These are phyloP conservation scores for Pulveroboletus sp. DNA, from an alignment of 768 basidiomycete species.

Conservation along the genomic window DNA sequence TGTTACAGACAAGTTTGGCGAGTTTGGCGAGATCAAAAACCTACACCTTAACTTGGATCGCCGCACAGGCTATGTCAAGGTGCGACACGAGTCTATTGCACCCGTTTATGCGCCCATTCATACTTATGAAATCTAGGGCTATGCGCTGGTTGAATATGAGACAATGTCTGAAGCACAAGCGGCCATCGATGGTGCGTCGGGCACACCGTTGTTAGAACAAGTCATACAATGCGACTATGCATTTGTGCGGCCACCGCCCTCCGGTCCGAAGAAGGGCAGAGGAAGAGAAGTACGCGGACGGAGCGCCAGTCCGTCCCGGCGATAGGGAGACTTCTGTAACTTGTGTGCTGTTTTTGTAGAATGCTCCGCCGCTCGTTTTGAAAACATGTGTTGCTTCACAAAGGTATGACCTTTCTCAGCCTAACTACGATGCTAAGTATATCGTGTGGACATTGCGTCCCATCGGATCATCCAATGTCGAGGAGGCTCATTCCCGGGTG, in stretches of 20 bases:
- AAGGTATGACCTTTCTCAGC: not conserved
- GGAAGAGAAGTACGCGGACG: constrained; percentile 59
- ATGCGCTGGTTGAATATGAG: constrained; percentile 96
- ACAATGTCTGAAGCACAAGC: constrained; percentile 91
- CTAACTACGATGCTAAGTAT: constrained; percentile 2
- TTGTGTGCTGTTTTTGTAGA: not conserved
- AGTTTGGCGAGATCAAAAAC: constrained; percentile 97
- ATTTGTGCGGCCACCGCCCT: constrained; percentile 81
- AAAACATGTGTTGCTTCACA: constrained; percentile 1
- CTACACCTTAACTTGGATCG: constrained; percentile 95
- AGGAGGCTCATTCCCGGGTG: constrained; percentile 11
- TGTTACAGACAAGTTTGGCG: constrained; percentile 91
- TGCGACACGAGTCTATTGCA: constrained; percentile 30
- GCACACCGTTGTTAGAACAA: constrained; percentile 82
- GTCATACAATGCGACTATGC: constrained; percentile 86
- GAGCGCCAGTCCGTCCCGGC: constrained; percentile 75
- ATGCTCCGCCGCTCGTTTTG: not conserved
- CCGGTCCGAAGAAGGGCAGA: constrained; percentile 76
- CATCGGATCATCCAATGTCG: not conserved
- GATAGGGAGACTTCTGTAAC: constrained; percentile 32
- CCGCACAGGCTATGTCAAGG: constrained; percentile 98
- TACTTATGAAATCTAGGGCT: constrained; percentile 57
- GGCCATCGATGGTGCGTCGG: constrained; percentile 88
- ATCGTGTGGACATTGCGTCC: not conserved
- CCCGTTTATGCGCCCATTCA: not conserved